Evolutionary conservation across 108 stramenopile genomes (phyloP), one percentile per base, ranked within the genome.

Genomic region (Discostella pseudostelligera): DNA sequence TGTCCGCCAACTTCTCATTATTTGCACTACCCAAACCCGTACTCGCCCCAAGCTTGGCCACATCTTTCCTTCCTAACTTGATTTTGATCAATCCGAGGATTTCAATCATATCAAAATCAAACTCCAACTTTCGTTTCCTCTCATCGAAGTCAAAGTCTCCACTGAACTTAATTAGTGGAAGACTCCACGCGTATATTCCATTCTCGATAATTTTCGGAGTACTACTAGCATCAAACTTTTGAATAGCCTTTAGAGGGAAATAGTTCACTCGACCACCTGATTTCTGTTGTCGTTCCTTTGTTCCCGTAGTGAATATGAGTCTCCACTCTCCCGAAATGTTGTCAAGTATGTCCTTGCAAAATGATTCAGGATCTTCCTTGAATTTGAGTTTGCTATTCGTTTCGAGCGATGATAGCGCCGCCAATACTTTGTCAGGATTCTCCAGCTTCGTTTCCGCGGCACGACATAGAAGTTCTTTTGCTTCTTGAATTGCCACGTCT

Each of bases 261-360:
- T 96, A 96, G 54, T 93, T 95, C 55, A 96, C 84, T 17, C 79
- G 72, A 17, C 81, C 86, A 1, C 83, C 84, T 6, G 76, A 57
- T 65, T 75, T 82, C 26, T 89, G 56, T 72, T 96, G 92, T 8
- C 90, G 85, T 24, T 92, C 74, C 26, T 80, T 75, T 12, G 94
- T 94, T 0, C 96, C 96, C 0, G 96, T 96, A 13, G 96, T 96
- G 81, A 96, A 96, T 46, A 96, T 81, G 11, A 96, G 74, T 49
- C 88, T 83, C 96, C 96, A 96, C 53, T 80, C 76, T 39, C 92
- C 92, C 12, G 71, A 66, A 43, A 89, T 70, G 22, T 83, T 70
- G 26, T 79, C 69, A 39, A 84, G 26, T 3, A 84, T 67, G 54
- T 81, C 79, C 48, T 76, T 59, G 0, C 64, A 77, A 26, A 74